Evolutionary conservation across 257 asterid species (phyloP).

Genomic region (Linaria vulgaris): DNA sequence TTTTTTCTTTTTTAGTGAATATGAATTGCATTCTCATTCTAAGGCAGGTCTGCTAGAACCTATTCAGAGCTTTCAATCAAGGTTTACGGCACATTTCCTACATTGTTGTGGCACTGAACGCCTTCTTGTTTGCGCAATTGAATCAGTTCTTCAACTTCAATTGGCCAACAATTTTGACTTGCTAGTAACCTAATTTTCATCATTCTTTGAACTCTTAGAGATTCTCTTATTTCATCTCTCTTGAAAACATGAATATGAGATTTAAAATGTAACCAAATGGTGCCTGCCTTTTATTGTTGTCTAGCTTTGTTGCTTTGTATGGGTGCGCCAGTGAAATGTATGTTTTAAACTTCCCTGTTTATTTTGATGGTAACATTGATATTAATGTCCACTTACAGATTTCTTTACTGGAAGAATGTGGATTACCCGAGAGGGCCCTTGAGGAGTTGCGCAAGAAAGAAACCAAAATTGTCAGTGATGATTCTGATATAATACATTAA

Average conservation of each 20-base stretch:
- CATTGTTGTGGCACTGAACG: no score
- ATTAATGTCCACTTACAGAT: slow-evolving; percentile 47
- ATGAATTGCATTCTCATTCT: no score
- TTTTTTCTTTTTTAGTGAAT: no score
- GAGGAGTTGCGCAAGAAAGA: slow-evolving; percentile 88
- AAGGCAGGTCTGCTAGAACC: no score
- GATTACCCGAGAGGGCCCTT: slow-evolving; percentile 79
- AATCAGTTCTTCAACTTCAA: no score
- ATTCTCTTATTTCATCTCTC: no score
- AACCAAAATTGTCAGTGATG: slow-evolving; percentile 71
- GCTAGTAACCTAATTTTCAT: no score
- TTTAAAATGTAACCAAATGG: background rate
- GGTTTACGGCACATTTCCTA: no score
- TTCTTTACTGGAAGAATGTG: slow-evolving; percentile 85
- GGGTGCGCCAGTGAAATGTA: slow-evolving; percentile 1
- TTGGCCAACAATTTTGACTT: no score
- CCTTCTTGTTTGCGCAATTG: no score
- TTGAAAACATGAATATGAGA: background rate
- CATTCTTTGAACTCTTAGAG: no score
- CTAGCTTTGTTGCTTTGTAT: background rate
- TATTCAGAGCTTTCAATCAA: no score
- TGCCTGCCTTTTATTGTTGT: background rate
- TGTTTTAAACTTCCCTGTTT: slow-evolving; percentile 15
- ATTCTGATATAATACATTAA: slow-evolving; percentile 19
- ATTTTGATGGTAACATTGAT: slow-evolving; percentile 14